These are phyloP conservation scores for Mycothermus thermophilus DNA, from an alignment of 495 filamentous ascomycete species.

Conservation along the genomic window DNA sequence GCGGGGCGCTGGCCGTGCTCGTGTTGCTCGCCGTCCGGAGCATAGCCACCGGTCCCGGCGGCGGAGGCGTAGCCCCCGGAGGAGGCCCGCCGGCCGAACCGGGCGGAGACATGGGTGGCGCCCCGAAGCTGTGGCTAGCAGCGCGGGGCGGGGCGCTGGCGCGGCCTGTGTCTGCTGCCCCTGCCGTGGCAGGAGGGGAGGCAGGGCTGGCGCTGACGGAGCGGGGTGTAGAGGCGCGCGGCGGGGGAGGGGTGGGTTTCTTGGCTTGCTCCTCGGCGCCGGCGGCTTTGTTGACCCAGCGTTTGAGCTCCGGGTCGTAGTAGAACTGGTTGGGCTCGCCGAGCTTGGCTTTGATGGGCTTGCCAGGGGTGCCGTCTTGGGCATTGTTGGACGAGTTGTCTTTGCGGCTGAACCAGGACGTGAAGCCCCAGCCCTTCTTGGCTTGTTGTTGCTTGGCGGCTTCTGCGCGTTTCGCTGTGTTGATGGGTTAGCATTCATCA, in stretches of 20 bases:
- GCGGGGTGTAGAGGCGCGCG: conserved; percentile 18
- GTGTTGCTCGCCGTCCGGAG: conserved; percentile 28
- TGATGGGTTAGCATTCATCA: conserved; percentile 7
- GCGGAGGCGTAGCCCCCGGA: background rate
- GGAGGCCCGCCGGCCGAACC: background rate
- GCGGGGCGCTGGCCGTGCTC: conserved; percentile 26
- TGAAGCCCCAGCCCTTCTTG: conserved; percentile 74
- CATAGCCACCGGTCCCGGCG: conserved; percentile 32
- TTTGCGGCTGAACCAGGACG: conserved; percentile 57
- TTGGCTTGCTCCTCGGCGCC: conserved; percentile 38
- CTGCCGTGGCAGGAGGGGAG: conserved; percentile 6
- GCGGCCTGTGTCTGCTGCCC: conserved; percentile 10
- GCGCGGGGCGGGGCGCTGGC: conserved; percentile 21
- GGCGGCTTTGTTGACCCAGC: conserved; percentile 96
- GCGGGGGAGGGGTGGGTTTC: conserved; percentile 36
- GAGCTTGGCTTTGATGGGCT: conserved; percentile 84
- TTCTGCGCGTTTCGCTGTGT: conserved; percentile 29
- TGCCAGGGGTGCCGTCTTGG: conserved; percentile 29
- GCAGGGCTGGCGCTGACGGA: conserved; percentile 24
- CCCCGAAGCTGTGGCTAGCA: conserved; percentile 3
- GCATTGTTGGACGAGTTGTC: conserved; percentile 38
- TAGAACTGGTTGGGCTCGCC: conserved; percentile 88
- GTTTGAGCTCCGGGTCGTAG: conserved; percentile 86
- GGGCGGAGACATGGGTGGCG: conserved; percentile 9
- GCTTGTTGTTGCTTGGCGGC: conserved; percentile 17